Evolutionary conservation across 495 filamentous ascomycete species (phyloP).

Genomic region (Ascobolus immersus): DNA sequence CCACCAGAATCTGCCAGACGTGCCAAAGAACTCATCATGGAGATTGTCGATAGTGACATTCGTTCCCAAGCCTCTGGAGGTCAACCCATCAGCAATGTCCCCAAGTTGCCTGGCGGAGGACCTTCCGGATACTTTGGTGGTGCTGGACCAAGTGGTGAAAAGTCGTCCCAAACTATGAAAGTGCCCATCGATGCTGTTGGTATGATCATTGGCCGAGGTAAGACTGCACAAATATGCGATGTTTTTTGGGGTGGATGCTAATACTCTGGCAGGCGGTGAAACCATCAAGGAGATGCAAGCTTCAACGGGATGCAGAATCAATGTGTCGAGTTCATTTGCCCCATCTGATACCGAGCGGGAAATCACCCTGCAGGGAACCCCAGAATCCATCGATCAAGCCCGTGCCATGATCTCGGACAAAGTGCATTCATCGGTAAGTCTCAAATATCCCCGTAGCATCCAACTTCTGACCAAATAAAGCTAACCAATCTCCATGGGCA

Average conservation of each 20-base stretch:
- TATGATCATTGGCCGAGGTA: conserved; percentile 71
- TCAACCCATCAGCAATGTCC: too few species aligned
- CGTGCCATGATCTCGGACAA: conserved; percentile 63
- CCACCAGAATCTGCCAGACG: conserved; percentile 34
- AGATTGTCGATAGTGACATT: conserved; percentile 60
- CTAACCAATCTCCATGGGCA: too few species aligned
- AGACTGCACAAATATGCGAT: not conserved
- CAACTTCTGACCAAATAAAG: too few species aligned
- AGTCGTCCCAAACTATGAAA: conserved; percentile 50
- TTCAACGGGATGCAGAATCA: conserved; percentile 65
- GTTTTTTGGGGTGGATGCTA: not conserved
- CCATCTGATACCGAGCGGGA: conserved; percentile 47
- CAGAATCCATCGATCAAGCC: conserved; percentile 44
- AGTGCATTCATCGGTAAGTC: conserved; percentile 53
- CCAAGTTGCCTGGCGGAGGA: conserved; percentile 3
- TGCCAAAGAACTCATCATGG: conserved; percentile 57
- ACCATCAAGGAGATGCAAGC: conserved; percentile 72
- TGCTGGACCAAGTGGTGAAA: conserved; percentile 20
- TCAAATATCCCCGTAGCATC: too few species aligned
- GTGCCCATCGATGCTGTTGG: conserved; percentile 69
- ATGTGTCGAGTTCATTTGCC: conserved; percentile 47
- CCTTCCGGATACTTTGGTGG: conserved; percentile 11
- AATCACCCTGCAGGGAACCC: conserved; percentile 49
- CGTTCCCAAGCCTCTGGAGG: conserved; percentile 27
- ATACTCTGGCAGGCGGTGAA: conserved; percentile 29